Conservation (phyloP, 116 monocot species). For the Iris pallida region DNA sequence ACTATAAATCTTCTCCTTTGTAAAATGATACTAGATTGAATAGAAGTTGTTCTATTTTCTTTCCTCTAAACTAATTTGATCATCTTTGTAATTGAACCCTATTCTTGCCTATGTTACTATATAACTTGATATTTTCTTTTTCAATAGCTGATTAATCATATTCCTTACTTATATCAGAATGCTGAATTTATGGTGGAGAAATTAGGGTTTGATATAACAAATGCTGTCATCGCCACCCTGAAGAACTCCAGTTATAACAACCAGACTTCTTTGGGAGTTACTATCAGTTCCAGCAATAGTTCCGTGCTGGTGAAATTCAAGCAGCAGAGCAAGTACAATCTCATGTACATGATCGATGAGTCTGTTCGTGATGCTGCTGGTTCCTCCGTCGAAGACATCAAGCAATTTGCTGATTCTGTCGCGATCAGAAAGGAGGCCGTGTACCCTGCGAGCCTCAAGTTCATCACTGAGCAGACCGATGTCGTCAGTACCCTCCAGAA, state of each 20-base stretch:
- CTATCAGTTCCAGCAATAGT: constrained; percentile 64
- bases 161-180: constrained; percentile 31
- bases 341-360: constrained; percentile 56
- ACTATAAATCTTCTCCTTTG: too few species aligned
- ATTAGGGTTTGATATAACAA: constrained; percentile 35
- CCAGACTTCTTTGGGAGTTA: constrained; percentile 45
- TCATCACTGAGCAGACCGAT: constrained; percentile 34
- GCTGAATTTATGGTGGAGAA: constrained; percentile 66
- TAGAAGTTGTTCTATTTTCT: too few species aligned
- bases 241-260: constrained; percentile 44
- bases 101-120: too few species aligned
- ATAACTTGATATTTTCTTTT: too few species aligned
- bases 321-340: constrained; percentile 54
- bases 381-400: constrained; percentile 60
- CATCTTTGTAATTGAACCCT: too few species aligned
- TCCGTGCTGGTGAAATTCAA: constrained; percentile 56
- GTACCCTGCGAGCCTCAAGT: constrained; percentile 30
- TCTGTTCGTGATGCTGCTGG: constrained; percentile 36
- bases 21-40: too few species aligned
- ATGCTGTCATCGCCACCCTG: constrained; percentile 44
- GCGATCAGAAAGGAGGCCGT: constrained; percentile 52
- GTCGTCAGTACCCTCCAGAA: constrained; percentile 38
- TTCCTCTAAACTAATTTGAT: too few species aligned
- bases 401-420: constrained; percentile 59
- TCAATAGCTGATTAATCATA: too few species aligned